These are phyloP conservation scores for Musa schizocarpa DNA, from an alignment of 176 grass and related monocot species.

Conservation along the genomic window DNA sequence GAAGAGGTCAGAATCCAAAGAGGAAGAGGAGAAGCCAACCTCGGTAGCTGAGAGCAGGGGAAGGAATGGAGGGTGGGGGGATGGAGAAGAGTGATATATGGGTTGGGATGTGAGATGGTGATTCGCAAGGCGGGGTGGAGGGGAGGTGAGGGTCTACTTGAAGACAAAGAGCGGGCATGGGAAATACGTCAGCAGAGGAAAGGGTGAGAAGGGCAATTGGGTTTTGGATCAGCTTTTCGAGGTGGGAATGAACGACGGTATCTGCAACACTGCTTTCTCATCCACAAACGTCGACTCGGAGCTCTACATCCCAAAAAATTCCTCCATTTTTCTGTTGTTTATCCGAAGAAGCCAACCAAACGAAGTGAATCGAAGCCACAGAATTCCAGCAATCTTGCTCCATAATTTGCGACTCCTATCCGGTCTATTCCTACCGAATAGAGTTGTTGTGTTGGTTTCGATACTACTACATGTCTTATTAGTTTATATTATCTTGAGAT, in stretches of 20 bases:
- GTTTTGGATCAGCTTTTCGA: slow-evolving; percentile 30
- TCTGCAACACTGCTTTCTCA: slow-evolving; percentile 25
- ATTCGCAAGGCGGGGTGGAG: neutral
- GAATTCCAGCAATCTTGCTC: neutral
- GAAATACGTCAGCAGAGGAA: neutral
- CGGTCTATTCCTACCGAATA: too few relatives aligned
- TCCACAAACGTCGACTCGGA: slow-evolving; percentile 17
- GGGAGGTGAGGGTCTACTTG: neutral
- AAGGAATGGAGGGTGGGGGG: neutral
- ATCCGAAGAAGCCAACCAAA: neutral
- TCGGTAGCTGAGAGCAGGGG: slow-evolving; percentile 1
- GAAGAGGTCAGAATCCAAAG: neutral
- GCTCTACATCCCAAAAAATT: slow-evolving; percentile 9
- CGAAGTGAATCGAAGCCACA: neutral
- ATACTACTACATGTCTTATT: too few relatives aligned
- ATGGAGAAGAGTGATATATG: neutral
- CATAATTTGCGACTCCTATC: too few relatives aligned
- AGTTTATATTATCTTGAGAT: too few relatives aligned
- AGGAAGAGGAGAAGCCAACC: neutral
- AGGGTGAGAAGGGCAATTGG: neutral
- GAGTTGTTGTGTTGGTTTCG: too few relatives aligned
- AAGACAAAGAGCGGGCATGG: neutral
- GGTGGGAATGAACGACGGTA: slow-evolving; percentile 17
- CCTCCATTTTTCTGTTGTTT: neutral
- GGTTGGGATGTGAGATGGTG: neutral